Evolutionary conservation across 225 moss, liverwort and hornwort genomes (phyloP), one percentile per base, ranked within the genome.

Genomic region (Marchantia paleacea): DNA sequence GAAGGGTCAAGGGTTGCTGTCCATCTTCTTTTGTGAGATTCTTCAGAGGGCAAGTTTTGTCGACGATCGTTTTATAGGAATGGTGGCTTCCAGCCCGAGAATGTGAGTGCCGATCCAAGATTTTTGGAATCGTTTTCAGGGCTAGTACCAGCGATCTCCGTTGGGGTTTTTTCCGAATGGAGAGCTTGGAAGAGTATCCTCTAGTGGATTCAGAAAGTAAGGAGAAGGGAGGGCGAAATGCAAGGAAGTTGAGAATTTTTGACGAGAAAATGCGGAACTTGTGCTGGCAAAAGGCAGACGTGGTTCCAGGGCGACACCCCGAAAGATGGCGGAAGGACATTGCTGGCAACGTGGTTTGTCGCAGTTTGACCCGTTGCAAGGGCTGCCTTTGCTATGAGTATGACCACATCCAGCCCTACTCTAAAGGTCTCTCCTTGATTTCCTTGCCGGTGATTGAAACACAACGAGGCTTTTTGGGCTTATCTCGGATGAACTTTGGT

Each of bases 341-440:
- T 54, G 96, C 91, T 12, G 92, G 94, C 80, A 96, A 94, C 69
- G 75, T 91, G 61, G 96, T 96, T 55, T 91, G 90, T 76, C 89
- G 96, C 22, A 88, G 90, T 80, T 90, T 96, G 75, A 92, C 92
- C 69, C 91, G 94, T 25, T 96, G 94, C 75, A 91, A 90, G 69
- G 94, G 94, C 76, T 96, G 96, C 83, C 94, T 96, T 79, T 96
- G 96, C 87, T 91, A 96, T 90, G 89, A 96, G 88, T 94, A 92
- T 86, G 94, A 92, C 84, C 94, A 96, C 82, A 88, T 96, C 85
- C 92, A 92, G 80, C 96, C 96, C 78, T 96, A 83, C 60, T 94
- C 96, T 68, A 92, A 92, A 96, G 96, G 96, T 96, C 77, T 82
- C 48, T 84, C 75, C 84, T 77, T 49, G 22, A 39, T 26, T 81